Evolutionary conservation across 2,329 filamentous ascomycete species (phyloP), one percentile per base, ranked within the genome.

Genomic region (Magnaporthiopsis rhizophila): DNA sequence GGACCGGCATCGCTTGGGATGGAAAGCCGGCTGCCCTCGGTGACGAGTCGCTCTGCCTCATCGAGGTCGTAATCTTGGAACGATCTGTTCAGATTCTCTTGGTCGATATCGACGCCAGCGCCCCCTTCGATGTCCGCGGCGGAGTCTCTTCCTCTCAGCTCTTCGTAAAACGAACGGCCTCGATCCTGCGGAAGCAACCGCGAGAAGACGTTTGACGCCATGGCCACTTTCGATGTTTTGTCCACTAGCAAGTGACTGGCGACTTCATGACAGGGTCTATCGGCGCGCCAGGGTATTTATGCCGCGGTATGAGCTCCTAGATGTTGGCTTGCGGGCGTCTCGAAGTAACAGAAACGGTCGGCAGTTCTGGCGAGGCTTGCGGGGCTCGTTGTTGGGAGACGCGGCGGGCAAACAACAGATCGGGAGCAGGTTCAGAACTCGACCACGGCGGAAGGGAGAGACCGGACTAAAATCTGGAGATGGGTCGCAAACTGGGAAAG

Each of bases 1-100:
- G 62, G 36, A 12, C 36, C n/a, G 26, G 57, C 53, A 26, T 58
- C 62, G 6, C 62, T 50, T 6, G 24, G 53, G 24, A 79, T 69
- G 2, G 79, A 81, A 38, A 77, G 71, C 30, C 74, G 79, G 66
- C 81, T 85, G 56, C 80, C 80, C 13, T 77, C 78, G 3, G 78
- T 72, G 6, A 71, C 76, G 7, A 84, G 72, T 6, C 73, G 76
- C 50, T 75, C 71, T n/a, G 74, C 74, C 61, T 76, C 71, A 2
- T 81, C 80, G 0, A 82, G 70, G 63, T 84, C 81, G 59, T 81
- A 78, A 58, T 83, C 79, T 57, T 79, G 77, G 64, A 85, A 83
- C 32, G 80, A 71, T 62, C 83, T 77, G 58, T 78, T 78, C 8
- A 85, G 71, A 66, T 85, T 85, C 69, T 84, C 80, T 66, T 84